phyloP scores from a whole-genome alignment of 2,329 filamentous ascomycete genomes.

The Elsinoe perseae region DNA sequence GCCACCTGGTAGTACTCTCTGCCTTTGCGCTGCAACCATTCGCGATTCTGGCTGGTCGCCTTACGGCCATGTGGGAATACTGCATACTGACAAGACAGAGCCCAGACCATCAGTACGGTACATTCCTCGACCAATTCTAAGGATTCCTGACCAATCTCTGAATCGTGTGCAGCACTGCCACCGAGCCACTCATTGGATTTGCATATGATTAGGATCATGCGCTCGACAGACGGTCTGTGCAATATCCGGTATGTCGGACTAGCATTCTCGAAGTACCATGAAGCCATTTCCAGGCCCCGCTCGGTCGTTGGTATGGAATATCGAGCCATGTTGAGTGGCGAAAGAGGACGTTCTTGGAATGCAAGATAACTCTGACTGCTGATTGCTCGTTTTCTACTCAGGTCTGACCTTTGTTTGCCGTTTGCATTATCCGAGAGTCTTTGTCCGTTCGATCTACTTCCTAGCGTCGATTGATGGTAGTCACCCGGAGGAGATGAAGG shows the following conservation, averaged over 20 bases:
- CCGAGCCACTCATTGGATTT: slow-evolving; percentile 32
- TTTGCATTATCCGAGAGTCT: too few relatives aligned
- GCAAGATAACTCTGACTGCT: slow-evolving; percentile 3
- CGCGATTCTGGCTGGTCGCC: slow-evolving; percentile 17
- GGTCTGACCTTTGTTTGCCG: neutral
- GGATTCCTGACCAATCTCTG: slow-evolving; percentile 24
- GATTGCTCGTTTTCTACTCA: neutral
- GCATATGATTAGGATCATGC: slow-evolving; percentile 1
- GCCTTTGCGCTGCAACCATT: slow-evolving; percentile 23
- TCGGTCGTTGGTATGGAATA: slow-evolving; percentile 45
- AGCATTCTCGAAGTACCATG: slow-evolving; percentile 39
- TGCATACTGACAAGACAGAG: slow-evolving; percentile 35
- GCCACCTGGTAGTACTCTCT: slow-evolving; percentile 24
- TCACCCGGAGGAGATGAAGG: neutral
- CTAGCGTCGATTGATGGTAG: too few relatives aligned
- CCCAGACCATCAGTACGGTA: slow-evolving; percentile 47
- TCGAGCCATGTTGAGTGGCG: slow-evolving; percentile 26
- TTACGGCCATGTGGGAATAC: slow-evolving; percentile 17
- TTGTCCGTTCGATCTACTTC: too few relatives aligned
- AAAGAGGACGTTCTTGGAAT: neutral
- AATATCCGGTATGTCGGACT: slow-evolving; percentile 39
- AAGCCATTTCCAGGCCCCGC: slow-evolving; percentile 28
- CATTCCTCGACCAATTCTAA: slow-evolving; percentile 31
- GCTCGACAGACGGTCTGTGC: slow-evolving; percentile 36
- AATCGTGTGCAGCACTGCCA: slow-evolving; percentile 40